Evolutionary conservation across 2,329 filamentous ascomycete genomes (phyloP).

Genomic region (Phaeosphaeriaceae sp.): DNA sequence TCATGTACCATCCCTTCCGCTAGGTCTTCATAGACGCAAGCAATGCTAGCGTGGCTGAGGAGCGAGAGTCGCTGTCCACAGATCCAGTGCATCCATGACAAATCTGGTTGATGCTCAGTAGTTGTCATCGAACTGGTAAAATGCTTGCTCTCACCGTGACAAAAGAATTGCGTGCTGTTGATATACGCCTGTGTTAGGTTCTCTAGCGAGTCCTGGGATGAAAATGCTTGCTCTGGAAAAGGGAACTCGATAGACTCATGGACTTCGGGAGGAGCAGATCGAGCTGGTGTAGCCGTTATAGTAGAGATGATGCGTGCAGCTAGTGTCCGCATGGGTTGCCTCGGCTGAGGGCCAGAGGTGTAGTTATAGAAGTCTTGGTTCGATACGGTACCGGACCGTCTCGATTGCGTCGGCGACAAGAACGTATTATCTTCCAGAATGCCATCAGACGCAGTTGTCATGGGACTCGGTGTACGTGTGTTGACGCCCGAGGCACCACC

Average conservation of each 20-base stretch:
- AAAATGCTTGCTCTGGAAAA: constrained; percentile 17
- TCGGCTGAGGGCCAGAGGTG: constrained; percentile 26
- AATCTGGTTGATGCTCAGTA: constrained; percentile 21
- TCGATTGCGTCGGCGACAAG: constrained; percentile 10
- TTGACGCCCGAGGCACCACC: constrained; percentile 13
- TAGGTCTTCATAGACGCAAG: constrained; percentile 43
- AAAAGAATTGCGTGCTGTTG: constrained; percentile 23
- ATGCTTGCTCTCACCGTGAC: constrained; percentile 21
- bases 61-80: constrained; percentile 40
- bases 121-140: too few species aligned
- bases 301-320: constrained; percentile 34
- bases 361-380: constrained; percentile 23
- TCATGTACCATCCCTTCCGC: constrained; percentile 36
- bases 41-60: constrained; percentile 42
- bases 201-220: constrained; percentile 22
- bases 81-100: constrained; percentile 35
- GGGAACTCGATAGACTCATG: constrained; percentile 31
- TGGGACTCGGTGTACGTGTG: constrained; percentile 34
- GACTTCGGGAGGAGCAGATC: constrained; percentile 30
- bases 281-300: constrained; percentile 25
- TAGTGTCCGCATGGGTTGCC: constrained; percentile 27
- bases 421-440: constrained; percentile 15
- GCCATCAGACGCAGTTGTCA: constrained; percentile 19
- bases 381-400: constrained; percentile 22
- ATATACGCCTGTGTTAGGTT: constrained; percentile 36